Conservation (phyloP, 495 filamentous ascomycete species). For the Pyronema domesticum region DNA sequence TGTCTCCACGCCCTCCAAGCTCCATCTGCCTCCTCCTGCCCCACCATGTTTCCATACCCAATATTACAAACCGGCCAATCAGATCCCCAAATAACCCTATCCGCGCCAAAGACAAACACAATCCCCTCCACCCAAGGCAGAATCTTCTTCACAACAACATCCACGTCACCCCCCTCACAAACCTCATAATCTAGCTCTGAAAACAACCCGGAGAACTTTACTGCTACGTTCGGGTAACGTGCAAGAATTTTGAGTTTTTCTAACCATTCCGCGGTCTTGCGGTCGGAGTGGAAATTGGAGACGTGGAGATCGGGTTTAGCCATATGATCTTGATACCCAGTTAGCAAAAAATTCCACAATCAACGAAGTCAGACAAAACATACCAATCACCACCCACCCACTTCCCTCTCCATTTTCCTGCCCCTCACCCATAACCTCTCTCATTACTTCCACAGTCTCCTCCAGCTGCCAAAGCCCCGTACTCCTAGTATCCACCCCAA, state of each 20-base stretch:
- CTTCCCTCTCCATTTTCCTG: conserved; percentile 29
- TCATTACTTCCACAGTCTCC: conserved; percentile 55
- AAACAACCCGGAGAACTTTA: conserved; percentile 79
- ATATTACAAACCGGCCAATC: conserved; percentile 82
- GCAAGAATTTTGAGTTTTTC: conserved; percentile 30
- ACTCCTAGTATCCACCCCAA: conserved; percentile 58
- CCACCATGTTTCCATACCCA: conserved; percentile 27
- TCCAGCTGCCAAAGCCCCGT: conserved; percentile 54
- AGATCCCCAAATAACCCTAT: conserved; percentile 69
- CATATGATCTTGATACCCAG: conserved; percentile 45
- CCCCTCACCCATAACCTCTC: conserved; percentile 41
- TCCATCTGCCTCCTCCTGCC: conserved; percentile 14
- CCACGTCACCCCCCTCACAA: not conserved
- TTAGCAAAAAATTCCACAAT: conserved; percentile 3
- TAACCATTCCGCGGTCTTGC: conserved; percentile 23
- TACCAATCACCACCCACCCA: conserved; percentile 50
- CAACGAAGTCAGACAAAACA: conserved; percentile 20
- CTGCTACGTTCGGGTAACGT: conserved; percentile 44
- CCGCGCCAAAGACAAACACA: conserved; percentile 47
- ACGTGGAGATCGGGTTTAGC: conserved; percentile 64
- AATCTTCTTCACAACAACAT: conserved; percentile 28
- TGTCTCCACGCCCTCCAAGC: conserved; percentile 40
- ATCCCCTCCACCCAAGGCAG: conserved; percentile 49
- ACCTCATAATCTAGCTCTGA: conserved; percentile 40
- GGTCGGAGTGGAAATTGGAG: conserved; percentile 6